These are phyloP conservation scores for Rubroboletus satanas DNA, from an alignment of 768 basidiomycete species.

Conservation along the genomic window DNA sequence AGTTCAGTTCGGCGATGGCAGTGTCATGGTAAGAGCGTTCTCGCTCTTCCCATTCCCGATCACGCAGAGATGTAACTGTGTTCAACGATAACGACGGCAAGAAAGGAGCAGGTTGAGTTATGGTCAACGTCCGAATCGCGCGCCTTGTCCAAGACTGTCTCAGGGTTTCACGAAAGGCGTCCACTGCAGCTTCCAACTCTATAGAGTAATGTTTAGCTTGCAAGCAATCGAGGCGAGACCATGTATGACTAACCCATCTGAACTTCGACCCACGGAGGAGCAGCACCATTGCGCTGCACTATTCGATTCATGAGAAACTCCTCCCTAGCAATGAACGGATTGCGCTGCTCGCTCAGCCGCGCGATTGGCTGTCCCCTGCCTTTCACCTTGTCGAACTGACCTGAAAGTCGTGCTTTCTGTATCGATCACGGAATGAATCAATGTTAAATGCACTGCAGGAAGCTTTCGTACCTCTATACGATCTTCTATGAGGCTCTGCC, in stretches of 20 bases:
- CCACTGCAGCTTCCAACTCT: constrained; percentile 66
- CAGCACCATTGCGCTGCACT: constrained; percentile 74
- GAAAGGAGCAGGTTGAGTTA: constrained; percentile 37
- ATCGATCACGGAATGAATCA: not conserved
- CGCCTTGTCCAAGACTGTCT: constrained; percentile 73
- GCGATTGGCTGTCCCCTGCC: constrained; percentile 58
- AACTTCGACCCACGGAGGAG: constrained; percentile 83
- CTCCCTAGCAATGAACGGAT: constrained; percentile 67
- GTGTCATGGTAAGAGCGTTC: constrained; percentile 66
- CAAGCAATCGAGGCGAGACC: not conserved
- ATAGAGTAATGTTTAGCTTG: not conserved
- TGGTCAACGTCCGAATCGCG: constrained; percentile 58
- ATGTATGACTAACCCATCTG: constrained; percentile 52
- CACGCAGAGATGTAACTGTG: constrained; percentile 47
- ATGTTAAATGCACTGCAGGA: not conserved
- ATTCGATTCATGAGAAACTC: constrained; percentile 87
- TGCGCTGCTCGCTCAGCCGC: constrained; percentile 43
- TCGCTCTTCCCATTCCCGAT: constrained; percentile 65
- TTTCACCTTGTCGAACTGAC: constrained; percentile 67
- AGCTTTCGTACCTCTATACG: constrained; percentile 61
- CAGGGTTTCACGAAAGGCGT: constrained; percentile 60
- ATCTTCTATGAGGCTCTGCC: constrained; percentile 73
- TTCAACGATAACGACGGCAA: constrained; percentile 34
- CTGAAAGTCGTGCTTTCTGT: constrained; percentile 63
- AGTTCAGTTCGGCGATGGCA: constrained; percentile 68